phyloP scores from a whole-genome alignment of 768 basidiomycete species.

The Psilocybe cubensis region DNA sequence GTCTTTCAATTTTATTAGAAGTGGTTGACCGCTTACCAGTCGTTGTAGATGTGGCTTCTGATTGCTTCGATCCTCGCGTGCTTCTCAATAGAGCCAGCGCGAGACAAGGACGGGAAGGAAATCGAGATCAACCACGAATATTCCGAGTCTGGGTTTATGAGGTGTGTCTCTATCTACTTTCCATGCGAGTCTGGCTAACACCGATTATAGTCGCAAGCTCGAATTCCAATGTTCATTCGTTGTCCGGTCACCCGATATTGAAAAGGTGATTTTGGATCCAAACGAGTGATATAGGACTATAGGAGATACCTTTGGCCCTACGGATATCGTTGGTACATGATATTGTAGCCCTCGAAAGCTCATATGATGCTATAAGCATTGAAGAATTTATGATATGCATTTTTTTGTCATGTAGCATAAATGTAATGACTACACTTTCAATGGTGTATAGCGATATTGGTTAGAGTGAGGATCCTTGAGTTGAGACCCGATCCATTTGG shows the following conservation, averaged over 20 bases:
- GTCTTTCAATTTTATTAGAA: neutral
- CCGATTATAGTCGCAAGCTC: neutral
- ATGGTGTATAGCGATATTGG: too few species aligned
- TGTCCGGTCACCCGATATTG: neutral
- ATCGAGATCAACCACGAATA: conserved; percentile 27
- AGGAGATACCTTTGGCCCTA: too few species aligned
- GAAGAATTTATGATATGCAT: too few species aligned
- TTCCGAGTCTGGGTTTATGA: conserved; percentile 8
- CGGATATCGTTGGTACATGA: too few species aligned
- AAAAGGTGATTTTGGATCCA: neutral
- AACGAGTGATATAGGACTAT: neutral
- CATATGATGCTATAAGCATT: too few species aligned
- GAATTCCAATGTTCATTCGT: neutral
- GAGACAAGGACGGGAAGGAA: conserved; percentile 34
- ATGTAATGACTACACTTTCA: too few species aligned
- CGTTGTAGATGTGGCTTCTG: conserved; percentile 18
- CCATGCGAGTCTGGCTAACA: too few species aligned
- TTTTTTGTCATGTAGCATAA: too few species aligned
- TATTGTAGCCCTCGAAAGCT: too few species aligned
- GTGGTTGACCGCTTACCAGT: neutral
- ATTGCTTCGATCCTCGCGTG: conserved; percentile 28
- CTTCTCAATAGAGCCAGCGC: conserved; percentile 36
- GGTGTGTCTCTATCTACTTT: neutral
- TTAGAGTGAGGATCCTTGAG: too few species aligned
- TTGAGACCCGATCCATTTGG: too few species aligned